These are phyloP conservation scores for Pyronema domesticum DNA, from an alignment of 495 filamentous ascomycete genomes.

Conservation along the genomic window DNA sequence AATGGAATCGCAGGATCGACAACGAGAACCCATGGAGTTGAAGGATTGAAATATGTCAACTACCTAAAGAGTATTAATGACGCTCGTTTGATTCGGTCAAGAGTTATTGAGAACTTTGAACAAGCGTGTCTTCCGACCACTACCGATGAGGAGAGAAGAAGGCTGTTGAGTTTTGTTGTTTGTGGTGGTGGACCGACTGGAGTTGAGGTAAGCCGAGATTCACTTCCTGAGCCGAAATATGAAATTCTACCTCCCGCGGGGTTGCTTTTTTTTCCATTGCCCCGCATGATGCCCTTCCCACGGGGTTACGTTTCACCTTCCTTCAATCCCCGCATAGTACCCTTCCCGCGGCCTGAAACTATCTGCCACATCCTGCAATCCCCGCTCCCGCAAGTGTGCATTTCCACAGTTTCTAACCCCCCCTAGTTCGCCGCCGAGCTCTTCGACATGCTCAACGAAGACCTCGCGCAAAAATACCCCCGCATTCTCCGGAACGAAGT, in stretches of 20 bases:
- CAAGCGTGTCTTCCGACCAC: conserved; percentile 85
- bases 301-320: too few relatives aligned
- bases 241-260: too few relatives aligned
- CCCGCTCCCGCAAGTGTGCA: too few relatives aligned
- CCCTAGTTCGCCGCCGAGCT: conserved; percentile 73
- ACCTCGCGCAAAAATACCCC: conserved; percentile 64
- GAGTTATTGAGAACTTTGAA: conserved; percentile 83
- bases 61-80: conserved; percentile 90
- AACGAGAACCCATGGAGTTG: conserved; percentile 89
- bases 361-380: too few relatives aligned
- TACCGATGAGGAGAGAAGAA: conserved; percentile 66
- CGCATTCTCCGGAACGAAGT: conserved; percentile 86
- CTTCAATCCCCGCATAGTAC: too few relatives aligned
- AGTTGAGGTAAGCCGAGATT: conserved; percentile 39
- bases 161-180: conserved; percentile 83
- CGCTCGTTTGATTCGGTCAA: conserved; percentile 71
- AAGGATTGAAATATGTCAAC: conserved; percentile 83
- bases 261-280: too few relatives aligned
- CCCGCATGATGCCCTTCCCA: too few relatives aligned
- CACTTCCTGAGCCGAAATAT: neutral
- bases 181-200: conserved; percentile 92
- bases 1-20: conserved; percentile 43
- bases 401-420: neutral
- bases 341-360: too few relatives aligned
- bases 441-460: conserved; percentile 91